Conservation (phyloP, 495 filamentous ascomycete genomes). For the Polyplosphaeria fusca region DNA sequence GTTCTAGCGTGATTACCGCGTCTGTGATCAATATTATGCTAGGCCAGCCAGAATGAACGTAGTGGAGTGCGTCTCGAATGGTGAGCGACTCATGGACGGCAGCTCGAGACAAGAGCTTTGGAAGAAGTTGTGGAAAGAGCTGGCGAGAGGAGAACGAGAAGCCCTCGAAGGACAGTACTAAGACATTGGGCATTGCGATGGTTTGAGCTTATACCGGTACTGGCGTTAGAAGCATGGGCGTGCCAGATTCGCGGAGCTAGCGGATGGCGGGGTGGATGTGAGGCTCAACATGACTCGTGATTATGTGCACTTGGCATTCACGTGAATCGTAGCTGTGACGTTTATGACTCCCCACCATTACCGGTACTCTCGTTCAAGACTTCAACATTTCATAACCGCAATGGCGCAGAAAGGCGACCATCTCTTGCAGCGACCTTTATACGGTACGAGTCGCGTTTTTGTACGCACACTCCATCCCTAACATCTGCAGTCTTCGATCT, state of each 20-base stretch:
- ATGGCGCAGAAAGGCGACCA: slow-evolving; percentile 49
- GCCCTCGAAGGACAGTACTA: slow-evolving; percentile 28
- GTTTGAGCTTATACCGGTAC: not conserved
- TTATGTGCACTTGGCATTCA: slow-evolving; percentile 17
- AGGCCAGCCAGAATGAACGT: slow-evolving; percentile 26
- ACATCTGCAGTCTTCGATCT: slow-evolving; percentile 73
- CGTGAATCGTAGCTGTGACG: slow-evolving; percentile 22
- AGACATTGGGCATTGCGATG: slow-evolving; percentile 22
- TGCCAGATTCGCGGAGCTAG: too few species aligned
- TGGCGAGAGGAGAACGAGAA: slow-evolving; percentile 32
- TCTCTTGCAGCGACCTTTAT: slow-evolving; percentile 60
- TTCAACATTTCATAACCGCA: slow-evolving; percentile 2
- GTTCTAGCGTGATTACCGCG: slow-evolving; percentile 4
- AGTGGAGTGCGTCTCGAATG: slow-evolving; percentile 27
- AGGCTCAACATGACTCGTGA: not conserved
- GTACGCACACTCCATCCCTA: slow-evolving; percentile 1
- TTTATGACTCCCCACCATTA: slow-evolving; percentile 27
- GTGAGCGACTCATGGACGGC: slow-evolving; percentile 25
- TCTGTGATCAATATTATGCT: slow-evolving; percentile 28
- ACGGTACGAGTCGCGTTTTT: slow-evolving; percentile 48
- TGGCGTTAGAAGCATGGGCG: not conserved
- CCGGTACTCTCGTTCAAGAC: too few species aligned
- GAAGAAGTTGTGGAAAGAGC: slow-evolving; percentile 26
- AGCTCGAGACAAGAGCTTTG: slow-evolving; percentile 26
- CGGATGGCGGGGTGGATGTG: not conserved